phyloP scores from a whole-genome alignment of 2,329 filamentous ascomycete species.

The Metarhizium anisopliae region DNA sequence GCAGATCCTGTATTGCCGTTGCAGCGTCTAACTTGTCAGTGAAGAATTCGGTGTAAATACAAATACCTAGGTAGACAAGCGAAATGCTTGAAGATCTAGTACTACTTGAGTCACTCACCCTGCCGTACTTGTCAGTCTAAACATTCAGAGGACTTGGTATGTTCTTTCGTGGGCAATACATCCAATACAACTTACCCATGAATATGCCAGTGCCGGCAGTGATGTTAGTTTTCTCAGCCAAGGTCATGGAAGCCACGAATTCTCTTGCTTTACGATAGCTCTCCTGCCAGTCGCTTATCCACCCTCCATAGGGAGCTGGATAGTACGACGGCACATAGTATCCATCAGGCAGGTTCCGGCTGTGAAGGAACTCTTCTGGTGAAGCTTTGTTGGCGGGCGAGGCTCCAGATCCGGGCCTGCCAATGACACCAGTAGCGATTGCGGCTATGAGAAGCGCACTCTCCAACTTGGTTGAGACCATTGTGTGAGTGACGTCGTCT shows the following conservation, averaged over 20 bases:
- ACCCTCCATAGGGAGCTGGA: constrained; percentile 63
- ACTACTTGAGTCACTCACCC: constrained; percentile 2
- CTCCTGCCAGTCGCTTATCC: constrained; percentile 56
- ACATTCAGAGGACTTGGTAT: neutral
- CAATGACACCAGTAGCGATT: neutral
- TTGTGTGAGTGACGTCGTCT: neutral
- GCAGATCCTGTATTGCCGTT: constrained; percentile 71
- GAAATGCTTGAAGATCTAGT: neutral
- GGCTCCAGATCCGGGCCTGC: neutral
- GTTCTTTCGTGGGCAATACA: neutral
- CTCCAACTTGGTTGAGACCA: neutral
- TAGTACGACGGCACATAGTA: constrained; percentile 51
- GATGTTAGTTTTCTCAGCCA: constrained; percentile 74
- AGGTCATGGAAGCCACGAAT: constrained; percentile 65
- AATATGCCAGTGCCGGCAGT: constrained; percentile 62
- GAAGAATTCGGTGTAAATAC: neutral
- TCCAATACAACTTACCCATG: constrained; percentile 44
- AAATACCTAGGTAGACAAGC: neutral
- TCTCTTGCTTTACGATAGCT: constrained; percentile 62
- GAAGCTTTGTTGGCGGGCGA: neutral
- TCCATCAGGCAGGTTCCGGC: neutral
- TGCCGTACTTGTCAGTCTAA: neutral
- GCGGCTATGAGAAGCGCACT: neutral
- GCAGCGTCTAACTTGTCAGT: constrained; percentile 41
- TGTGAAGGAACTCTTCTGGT: neutral